Percentiles rank a stretch among this genome's conserved stretches.
Evolutionary conservation across 225 moss, liverwort and hornwort genomes (phyloP).

Genomic region (Pseudoscleropodium purum): DNA sequence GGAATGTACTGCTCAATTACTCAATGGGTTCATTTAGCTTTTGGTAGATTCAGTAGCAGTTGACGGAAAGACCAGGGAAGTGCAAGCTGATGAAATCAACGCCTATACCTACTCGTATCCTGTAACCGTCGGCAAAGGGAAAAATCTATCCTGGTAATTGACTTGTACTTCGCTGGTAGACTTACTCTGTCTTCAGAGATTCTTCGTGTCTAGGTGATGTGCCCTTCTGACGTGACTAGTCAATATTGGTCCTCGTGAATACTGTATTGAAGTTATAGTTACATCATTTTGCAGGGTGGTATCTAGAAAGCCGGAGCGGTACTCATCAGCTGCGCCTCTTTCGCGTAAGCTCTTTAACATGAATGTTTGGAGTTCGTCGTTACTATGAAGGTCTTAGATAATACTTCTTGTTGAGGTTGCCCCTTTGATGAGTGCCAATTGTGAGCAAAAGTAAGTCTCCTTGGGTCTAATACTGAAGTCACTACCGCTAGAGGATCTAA

Average conservation of each 20-base stretch:
- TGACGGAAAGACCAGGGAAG: constrained; percentile 15
- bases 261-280: not conserved
- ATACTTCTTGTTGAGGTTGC: not conserved
- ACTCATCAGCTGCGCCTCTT: constrained; percentile 96
- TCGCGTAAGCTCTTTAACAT: constrained; percentile 47
- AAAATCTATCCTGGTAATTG: constrained; percentile 61
- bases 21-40: not conserved
- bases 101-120: constrained; percentile 76
- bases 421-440: not conserved
- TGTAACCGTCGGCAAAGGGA: constrained; percentile 26
- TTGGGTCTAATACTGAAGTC: not conserved
- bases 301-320: constrained; percentile 95
- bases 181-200: not conserved
- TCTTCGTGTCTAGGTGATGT: not conserved
- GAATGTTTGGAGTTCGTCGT: not conserved
- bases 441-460: not conserved
- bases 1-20: not conserved
- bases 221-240: not conserved
- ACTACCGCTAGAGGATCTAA: not conserved
- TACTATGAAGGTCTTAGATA: not conserved
- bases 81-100: constrained; percentile 79
- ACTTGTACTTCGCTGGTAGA: not conserved
- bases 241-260: not conserved
- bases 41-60: constrained; percentile 11
- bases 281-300: constrained; percentile 58